Evolutionary conservation across 768 basidiomycete genomes (phyloP).

Genomic region (Tremella mesenterica): DNA sequence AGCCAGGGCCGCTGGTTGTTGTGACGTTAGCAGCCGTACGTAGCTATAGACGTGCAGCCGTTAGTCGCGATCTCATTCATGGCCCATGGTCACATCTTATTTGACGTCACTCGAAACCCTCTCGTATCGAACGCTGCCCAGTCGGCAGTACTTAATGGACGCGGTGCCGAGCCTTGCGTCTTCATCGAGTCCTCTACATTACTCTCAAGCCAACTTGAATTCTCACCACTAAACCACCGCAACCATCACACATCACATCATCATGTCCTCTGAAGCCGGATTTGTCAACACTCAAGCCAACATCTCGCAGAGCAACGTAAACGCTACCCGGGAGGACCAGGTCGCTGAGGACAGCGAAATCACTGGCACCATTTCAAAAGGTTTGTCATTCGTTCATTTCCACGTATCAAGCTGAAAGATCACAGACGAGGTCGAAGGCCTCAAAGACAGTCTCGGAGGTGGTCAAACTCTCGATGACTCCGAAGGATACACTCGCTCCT

Average conservation of each 20-base stretch:
- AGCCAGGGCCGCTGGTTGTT: too few species aligned
- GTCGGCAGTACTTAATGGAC: too few species aligned
- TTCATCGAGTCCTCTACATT: neutral
- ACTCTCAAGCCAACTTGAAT: neutral
- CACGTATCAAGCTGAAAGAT: neutral
- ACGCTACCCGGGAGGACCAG: slow-evolving; percentile 29
- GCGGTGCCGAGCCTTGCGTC: too few species aligned
- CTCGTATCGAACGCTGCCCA: too few species aligned
- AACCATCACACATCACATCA: slow-evolving; percentile 1
- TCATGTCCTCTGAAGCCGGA: slow-evolving; percentile 24
- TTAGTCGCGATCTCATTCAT: too few species aligned
- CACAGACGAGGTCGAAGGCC: slow-evolving; percentile 38
- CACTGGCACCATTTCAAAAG: slow-evolving; percentile 34
- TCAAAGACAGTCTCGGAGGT: slow-evolving; percentile 40
- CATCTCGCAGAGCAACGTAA: slow-evolving; percentile 20
- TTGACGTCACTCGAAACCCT: too few species aligned
- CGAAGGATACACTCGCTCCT: slow-evolving; percentile 40
- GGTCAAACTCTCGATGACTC: slow-evolving; percentile 36
- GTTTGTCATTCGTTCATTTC: slow-evolving; percentile 14
- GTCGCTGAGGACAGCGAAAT: slow-evolving; percentile 28
- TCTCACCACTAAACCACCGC: neutral
- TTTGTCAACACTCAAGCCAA: slow-evolving; percentile 16
- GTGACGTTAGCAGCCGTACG: too few species aligned
- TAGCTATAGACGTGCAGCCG: too few species aligned
- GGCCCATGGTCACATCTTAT: too few species aligned